Percentiles rank a stretch among this genome's conserved stretches.
Evolutionary conservation across 139 green algal species (phyloP).

Genomic region (Haematococcus sp.): DNA sequence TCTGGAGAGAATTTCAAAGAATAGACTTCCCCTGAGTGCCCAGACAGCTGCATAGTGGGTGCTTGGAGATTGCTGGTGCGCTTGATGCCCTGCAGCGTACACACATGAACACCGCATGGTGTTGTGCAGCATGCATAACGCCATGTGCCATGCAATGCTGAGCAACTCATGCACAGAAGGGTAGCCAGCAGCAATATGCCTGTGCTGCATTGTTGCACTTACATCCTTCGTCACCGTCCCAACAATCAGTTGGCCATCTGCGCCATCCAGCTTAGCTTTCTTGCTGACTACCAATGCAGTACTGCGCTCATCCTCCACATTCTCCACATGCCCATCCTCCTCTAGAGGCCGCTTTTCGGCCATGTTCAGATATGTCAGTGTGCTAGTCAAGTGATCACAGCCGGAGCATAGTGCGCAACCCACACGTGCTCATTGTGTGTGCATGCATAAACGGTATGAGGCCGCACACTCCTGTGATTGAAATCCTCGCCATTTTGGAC

Average conservation of each 20-base stretch:
- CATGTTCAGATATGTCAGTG: not conserved
- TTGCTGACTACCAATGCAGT: not conserved
- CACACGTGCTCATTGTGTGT: too few species aligned
- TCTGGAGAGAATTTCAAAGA: constrained; percentile 80
- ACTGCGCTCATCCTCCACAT: not conserved
- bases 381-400: too few species aligned
- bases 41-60: constrained; percentile 85
- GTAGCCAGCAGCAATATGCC: not conserved
- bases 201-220: not conserved
- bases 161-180: too few species aligned
- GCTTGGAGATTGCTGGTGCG: constrained; percentile 57
- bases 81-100: constrained; percentile 35
- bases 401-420: too few species aligned
- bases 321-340: constrained; percentile 2
- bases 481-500: too few species aligned
- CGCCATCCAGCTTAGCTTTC: not conserved
- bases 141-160: not conserved
- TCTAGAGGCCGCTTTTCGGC: not conserved
- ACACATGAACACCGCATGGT: not conserved
- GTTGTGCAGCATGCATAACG: not conserved
- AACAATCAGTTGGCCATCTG: constrained; percentile 25
- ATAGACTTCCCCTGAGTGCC: constrained; percentile 83
- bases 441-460: too few species aligned
- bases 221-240: constrained; percentile 43
- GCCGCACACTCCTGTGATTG: too few species aligned